Conservation (phyloP, 768 basidiomycete genomes). For the Mrakia gelida region DNA sequence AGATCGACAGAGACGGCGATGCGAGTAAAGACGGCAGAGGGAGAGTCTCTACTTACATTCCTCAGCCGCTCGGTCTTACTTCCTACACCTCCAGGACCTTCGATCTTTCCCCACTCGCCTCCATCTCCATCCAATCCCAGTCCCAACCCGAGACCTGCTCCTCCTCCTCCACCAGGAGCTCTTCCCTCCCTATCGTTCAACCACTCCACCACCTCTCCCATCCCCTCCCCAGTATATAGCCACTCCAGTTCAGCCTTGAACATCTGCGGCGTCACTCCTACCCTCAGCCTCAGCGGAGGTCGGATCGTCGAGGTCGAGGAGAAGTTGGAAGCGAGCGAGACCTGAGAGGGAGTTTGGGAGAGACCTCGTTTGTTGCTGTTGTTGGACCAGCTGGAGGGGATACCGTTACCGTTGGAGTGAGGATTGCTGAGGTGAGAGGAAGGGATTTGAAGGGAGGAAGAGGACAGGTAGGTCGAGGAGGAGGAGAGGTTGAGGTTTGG, state of each 20-base stretch:
- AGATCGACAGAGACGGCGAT: no score
- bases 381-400: neutral
- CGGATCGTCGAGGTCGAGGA: constrained; percentile 41
- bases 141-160: constrained; percentile 43
- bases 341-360: constrained; percentile 2
- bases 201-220: constrained; percentile 57
- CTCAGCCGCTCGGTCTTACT: constrained; percentile 72
- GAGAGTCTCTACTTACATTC: constrained; percentile 46
- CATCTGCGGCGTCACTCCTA: constrained; percentile 59
- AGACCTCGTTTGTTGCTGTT: neutral
- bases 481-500: constrained; percentile 49
- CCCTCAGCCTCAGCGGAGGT: constrained; percentile 11
- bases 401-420: constrained; percentile 19
- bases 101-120: constrained; percentile 47
- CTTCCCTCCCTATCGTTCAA: constrained; percentile 28
- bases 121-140: constrained; percentile 8
- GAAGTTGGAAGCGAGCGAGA: constrained; percentile 34
- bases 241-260: constrained; percentile 90
- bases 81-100: constrained; percentile 49
- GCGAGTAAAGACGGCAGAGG: no score
- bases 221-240: constrained; percentile 85
- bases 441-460: constrained; percentile 26
- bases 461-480: constrained; percentile 20
- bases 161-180: neutral
- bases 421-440: constrained; percentile 16